Conservation (phyloP, 305 asterid species). For the Fraxinus paxiana region DNA sequence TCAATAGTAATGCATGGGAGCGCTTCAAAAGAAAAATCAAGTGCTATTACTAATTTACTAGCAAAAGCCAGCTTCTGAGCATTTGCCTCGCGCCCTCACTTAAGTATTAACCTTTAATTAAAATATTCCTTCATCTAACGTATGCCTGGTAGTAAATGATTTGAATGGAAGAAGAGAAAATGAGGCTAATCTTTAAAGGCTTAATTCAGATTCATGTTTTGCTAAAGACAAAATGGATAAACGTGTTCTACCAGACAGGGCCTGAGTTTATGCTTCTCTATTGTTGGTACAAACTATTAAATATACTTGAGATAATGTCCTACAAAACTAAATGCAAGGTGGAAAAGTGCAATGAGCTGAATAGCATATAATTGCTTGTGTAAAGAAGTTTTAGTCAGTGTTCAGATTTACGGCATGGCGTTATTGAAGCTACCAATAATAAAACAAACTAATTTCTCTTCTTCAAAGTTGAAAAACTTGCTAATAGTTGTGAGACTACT, state of each 20-base stretch:
- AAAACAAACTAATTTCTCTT: not conserved
- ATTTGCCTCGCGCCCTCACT: not conserved
- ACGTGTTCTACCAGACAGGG: not conserved
- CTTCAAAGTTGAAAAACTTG: not conserved
- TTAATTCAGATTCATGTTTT: not conserved
- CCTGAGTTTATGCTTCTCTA: not conserved
- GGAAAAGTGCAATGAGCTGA: not conserved
- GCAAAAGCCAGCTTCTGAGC: not conserved
- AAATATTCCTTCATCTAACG: not conserved
- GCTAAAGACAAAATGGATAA: not conserved
- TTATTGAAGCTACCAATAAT: not conserved
- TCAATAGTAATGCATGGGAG: not conserved
- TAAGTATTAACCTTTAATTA: not conserved
- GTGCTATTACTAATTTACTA: not conserved
- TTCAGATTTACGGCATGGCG: not conserved
- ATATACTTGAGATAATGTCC: not conserved
- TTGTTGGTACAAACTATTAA: not conserved
- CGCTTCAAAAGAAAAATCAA: not conserved
- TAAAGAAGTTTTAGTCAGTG: not conserved
- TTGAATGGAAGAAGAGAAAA: not conserved
- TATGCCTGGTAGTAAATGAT: not conserved
- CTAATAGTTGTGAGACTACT: not conserved
- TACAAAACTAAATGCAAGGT: not conserved
- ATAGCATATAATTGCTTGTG: not conserved
- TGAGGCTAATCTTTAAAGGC: slow-evolving; percentile 3